phyloP scores from a whole-genome alignment of 148 eudicot species.

The Suaeda aralocaspica region DNA sequence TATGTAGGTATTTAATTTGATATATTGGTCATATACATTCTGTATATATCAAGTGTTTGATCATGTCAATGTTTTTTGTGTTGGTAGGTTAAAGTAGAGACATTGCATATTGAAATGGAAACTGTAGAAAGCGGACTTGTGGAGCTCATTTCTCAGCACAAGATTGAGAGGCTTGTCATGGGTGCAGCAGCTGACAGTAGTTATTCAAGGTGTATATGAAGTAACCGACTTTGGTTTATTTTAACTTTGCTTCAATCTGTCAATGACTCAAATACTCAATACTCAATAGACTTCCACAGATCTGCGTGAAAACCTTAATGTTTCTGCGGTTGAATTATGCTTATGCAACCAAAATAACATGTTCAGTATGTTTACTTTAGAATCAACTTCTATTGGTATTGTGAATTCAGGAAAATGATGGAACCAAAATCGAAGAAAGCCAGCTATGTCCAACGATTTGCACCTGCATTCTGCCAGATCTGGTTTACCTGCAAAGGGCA shows the following conservation, averaged over 20 bases:
- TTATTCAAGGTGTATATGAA: conserved; percentile 49
- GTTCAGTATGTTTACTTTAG: too few species aligned
- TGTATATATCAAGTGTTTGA: background rate
- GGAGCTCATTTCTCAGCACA: conserved; percentile 49
- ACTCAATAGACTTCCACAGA: too few species aligned
- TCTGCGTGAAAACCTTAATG: too few species aligned
- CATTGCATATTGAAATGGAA: conserved; percentile 43
- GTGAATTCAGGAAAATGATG: conserved; percentile 57
- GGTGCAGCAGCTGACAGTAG: conserved; percentile 75
- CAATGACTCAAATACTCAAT: background rate
- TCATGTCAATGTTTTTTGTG: background rate
- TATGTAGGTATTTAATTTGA: too few species aligned
- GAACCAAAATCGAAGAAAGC: conserved; percentile 81
- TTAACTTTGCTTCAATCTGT: background rate
- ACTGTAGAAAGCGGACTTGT: conserved; percentile 71
- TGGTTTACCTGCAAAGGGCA: conserved; percentile 76
- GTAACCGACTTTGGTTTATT: background rate
- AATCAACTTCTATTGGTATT: too few species aligned
- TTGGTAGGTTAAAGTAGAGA: conserved; percentile 48
- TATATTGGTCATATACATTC: background rate
- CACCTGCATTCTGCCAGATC: conserved; percentile 71
- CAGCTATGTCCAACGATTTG: conserved; percentile 48
- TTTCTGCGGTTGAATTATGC: too few species aligned
- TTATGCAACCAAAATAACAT: too few species aligned
- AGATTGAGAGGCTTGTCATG: conserved; percentile 73